A percentile compares a stretch with the other conserved stretches of the same genome.
Conservation (phyloP, 2,329 filamentous ascomycete species). For the Epichloe brachyelytri region DNA sequence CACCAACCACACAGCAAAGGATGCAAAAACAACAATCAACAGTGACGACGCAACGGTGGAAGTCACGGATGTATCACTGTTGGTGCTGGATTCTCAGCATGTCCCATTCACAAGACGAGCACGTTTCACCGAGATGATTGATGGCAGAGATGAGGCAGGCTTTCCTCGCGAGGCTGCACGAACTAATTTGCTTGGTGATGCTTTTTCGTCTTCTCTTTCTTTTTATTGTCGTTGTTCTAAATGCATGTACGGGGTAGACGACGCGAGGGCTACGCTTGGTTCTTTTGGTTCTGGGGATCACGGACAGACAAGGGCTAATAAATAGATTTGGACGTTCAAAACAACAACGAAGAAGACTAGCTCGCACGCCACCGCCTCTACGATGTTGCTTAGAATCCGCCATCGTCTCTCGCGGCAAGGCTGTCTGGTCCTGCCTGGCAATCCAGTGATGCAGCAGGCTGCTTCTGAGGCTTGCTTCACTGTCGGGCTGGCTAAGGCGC, state of each 20-base stretch:
- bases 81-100: background rate
- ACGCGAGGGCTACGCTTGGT: conserved; percentile 4
- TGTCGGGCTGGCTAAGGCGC: background rate
- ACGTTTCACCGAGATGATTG: background rate
- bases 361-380: background rate
- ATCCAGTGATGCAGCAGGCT: background rate
- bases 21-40: background rate
- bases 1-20: too few species aligned
- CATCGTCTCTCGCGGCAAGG: background rate
- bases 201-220: background rate
- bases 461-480: background rate
- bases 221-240: conserved; percentile 1
- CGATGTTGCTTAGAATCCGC: background rate
- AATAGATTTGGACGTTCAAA: conserved; percentile 7
- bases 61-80: background rate
- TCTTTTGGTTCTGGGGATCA: conserved; percentile 1
- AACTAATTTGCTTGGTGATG: background rate
- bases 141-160: conserved; percentile 2
- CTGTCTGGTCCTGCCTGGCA: background rate
- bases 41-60: background rate
- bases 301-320: conserved; percentile 6
- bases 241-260: conserved; percentile 10
- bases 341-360: background rate
- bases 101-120: background rate
- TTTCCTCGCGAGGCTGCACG: conserved; percentile 1